phyloP scores from a whole-genome alignment of 805 yeast species.

The Suhomyces kilbournensis region DNA sequence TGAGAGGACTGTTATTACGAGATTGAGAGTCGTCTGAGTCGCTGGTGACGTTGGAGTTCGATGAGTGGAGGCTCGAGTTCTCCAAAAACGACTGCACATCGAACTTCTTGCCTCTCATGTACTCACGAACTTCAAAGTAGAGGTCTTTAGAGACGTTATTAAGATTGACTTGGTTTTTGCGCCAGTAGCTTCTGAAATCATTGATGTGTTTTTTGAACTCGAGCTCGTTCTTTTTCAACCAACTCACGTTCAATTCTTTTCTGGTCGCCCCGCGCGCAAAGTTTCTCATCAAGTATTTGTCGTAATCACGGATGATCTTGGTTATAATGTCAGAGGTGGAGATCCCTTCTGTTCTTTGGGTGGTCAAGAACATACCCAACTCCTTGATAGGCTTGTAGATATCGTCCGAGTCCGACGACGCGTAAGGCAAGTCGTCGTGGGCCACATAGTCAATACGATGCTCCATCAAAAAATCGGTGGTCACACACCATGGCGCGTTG shows the following conservation, averaged over 20 bases:
- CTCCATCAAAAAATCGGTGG: constrained; percentile 70
- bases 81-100: constrained; percentile 29
- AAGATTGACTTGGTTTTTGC: constrained; percentile 63
- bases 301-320: constrained; percentile 91
- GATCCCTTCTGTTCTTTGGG: constrained; percentile 95
- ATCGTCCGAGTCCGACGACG: constrained; percentile 83
- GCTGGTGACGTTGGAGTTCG: constrained; percentile 15
- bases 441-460: constrained; percentile 95
- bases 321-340: constrained; percentile 96
- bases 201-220: constrained; percentile 87
- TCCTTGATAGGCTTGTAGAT: constrained; percentile 91
- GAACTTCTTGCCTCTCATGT: constrained; percentile 48
- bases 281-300: constrained; percentile 93
- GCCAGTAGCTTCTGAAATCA: constrained; percentile 85
- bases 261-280: constrained; percentile 97
- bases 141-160: constrained; percentile 77
- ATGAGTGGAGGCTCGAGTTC: constrained; percentile 11
- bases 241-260: constrained; percentile 91
- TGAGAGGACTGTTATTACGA: constrained; percentile 50
- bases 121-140: constrained; percentile 81
- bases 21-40: constrained; percentile 29
- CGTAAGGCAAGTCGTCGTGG: constrained; percentile 96
- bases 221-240: constrained; percentile 95
- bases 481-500: constrained; percentile 93
- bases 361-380: constrained; percentile 84